A percentile compares a stretch with the other conserved stretches of the same genome.
These are phyloP conservation scores for Globisporangium irregulare DNA, from an alignment of 352 stramenopile genomes.

Conservation along the genomic window DNA sequence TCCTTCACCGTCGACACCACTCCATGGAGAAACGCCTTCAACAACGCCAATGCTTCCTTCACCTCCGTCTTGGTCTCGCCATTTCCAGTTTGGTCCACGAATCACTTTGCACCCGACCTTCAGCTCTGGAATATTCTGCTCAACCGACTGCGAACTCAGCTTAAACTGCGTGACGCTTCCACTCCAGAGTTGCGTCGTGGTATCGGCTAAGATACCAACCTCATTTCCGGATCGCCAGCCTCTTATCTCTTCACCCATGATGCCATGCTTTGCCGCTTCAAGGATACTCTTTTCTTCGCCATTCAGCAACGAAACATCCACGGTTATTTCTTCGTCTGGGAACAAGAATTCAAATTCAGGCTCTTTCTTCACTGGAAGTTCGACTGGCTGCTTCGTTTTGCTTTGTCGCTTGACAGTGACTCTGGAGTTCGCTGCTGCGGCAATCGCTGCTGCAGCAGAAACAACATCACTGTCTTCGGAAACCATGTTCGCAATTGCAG, in stretches of 20 bases:
- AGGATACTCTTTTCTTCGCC: conserved; percentile 46
- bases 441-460: conserved; percentile 46
- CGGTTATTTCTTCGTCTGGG: conserved; percentile 53
- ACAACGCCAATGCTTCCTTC: conserved; percentile 81
- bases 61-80: conserved; percentile 85
- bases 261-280: conserved; percentile 64
- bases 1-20: conserved; percentile 83
- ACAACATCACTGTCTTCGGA: conserved; percentile 75
- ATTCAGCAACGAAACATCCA: conserved; percentile 63
- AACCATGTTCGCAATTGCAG: conserved; percentile 85
- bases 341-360: conserved; percentile 64
- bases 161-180: conserved; percentile 72
- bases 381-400: conserved; percentile 19
- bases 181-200: conserved; percentile 68
- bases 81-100: conserved; percentile 90
- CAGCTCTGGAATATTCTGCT: conserved; percentile 50
- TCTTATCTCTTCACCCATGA: conserved; percentile 54
- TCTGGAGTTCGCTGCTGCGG: conserved; percentile 33
- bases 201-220: conserved; percentile 70
- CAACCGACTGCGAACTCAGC: conserved; percentile 42
- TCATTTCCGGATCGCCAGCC: conserved; percentile 74
- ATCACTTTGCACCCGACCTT: conserved; percentile 85
- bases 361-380: conserved; percentile 22
- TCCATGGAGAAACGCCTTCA: conserved; percentile 86
- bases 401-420: conserved; percentile 41